Evolutionary conservation across 1,284 basidiomycete species (phyloP), one percentile per base, ranked within the genome.

Genomic region (Microbotryum silenes-acaulis): DNA sequence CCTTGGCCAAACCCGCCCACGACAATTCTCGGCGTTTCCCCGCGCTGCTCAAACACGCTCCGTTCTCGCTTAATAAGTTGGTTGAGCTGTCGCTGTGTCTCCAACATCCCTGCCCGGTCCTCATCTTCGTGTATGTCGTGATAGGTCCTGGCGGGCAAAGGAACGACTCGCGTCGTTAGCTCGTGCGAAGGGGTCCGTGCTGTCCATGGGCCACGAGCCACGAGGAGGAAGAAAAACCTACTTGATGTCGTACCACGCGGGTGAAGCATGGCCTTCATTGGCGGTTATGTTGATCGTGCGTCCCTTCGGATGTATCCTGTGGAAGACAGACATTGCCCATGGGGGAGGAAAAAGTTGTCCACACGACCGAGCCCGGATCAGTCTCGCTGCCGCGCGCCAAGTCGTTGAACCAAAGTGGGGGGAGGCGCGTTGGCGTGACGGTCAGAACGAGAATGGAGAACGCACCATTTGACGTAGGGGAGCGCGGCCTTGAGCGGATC

Each of bases 1-100:
- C 66, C 65, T 60, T 67, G 66, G 4, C 58, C 60, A 59, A 65
- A 67, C n/a, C 66, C 66, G 48, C 56, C 48, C 3, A 65, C 16
- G 6, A 60, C 63, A 16, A 67, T 63, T 7, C 66, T 53, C 6
- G 66, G 63, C 49, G 59, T 63, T 27, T 61, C 62, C 21, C 66
- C 66, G 9, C 20, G 8, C 21, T 16, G 14, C 4, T 46, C 31
- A 51, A 67, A 47, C 20, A 31, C 42, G 5, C 47, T 51, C 20
- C 59, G 56, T 55, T 67, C 66, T 6, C 54, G 56, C n/a, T 62
- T 52, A 7, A 67, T 54, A 16, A 67, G 54, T 12, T 47, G 23
- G 54, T 65, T 67, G 10, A 65, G 33, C 51, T 67, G 60, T 29
- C 59, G 60, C 51, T 65, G 63, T 14, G 52, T 59, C 42, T 65